Evolutionary conservation across 2,329 filamentous ascomycete genomes (phyloP).

Genomic region (Penicillium decumbens): DNA sequence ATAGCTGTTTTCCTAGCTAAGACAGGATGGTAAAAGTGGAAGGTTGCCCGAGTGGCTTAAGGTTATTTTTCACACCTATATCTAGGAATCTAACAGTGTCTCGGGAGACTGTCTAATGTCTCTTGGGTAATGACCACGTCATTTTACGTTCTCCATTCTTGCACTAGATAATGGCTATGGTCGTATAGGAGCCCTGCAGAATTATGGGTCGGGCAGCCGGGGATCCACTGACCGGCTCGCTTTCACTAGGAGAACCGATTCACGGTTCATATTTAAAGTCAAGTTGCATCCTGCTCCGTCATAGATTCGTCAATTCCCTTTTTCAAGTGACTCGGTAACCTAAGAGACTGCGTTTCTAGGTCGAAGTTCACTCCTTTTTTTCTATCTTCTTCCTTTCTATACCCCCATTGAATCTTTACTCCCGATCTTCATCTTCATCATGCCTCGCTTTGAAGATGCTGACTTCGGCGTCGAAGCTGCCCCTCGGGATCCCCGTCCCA

Average conservation of each 20-base stretch:
- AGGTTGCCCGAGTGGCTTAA: background rate
- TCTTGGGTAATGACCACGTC: background rate
- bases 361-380: background rate
- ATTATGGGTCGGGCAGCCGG: background rate
- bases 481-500: slow-evolving; percentile 14
- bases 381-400: background rate
- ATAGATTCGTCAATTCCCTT: background rate
- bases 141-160: background rate
- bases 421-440: slow-evolving; percentile 35
- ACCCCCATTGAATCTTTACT: background rate
- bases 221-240: background rate
- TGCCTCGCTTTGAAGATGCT: slow-evolving; percentile 58
- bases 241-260: background rate
- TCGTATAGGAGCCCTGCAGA: background rate
- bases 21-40: background rate
- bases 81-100: background rate
- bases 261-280: background rate
- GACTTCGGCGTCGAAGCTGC: slow-evolving; percentile 46
- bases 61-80: background rate
- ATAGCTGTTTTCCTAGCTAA: background rate
- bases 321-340: background rate
- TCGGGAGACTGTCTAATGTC: background rate
- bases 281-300: background rate
- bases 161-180: background rate
- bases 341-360: background rate